phyloP scores from a whole-genome alignment of 768 basidiomycete species.

The Tricholoma matsutake region DNA sequence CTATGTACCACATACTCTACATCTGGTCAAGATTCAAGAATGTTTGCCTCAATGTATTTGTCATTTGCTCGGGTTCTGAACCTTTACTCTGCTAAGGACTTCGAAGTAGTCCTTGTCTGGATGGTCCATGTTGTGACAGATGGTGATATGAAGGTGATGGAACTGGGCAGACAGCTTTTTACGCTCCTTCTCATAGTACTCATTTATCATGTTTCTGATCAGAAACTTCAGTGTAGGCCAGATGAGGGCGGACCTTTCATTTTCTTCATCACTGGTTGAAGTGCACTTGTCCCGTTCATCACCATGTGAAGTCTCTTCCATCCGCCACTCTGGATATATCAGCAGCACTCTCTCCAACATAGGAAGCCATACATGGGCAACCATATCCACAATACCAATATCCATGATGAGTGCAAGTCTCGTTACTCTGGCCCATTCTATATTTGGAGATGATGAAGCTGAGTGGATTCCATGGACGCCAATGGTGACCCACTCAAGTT shows the following conservation, averaged over 20 bases:
- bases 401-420: background rate
- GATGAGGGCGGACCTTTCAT: background rate
- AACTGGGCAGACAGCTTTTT: background rate
- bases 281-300: background rate
- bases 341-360: background rate
- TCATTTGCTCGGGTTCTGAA: background rate
- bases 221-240: background rate
- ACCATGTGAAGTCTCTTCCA: background rate
- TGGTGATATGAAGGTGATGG: background rate
- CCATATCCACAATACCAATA: background rate
- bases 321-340: background rate
- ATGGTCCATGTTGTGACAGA: background rate
- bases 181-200: background rate
- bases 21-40: no score
- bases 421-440: background rate
- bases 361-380: background rate
- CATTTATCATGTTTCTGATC: background rate
- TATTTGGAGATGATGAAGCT: background rate
- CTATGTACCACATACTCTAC: no score
- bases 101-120: background rate
- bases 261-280: background rate
- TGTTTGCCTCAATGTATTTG: background rate
- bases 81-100: background rate
- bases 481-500: background rate
- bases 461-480: background rate